These are phyloP conservation scores for Arxiozyma heterogenica DNA, from an alignment of 1,139 yeast genomes.

Conservation along the genomic window DNA sequence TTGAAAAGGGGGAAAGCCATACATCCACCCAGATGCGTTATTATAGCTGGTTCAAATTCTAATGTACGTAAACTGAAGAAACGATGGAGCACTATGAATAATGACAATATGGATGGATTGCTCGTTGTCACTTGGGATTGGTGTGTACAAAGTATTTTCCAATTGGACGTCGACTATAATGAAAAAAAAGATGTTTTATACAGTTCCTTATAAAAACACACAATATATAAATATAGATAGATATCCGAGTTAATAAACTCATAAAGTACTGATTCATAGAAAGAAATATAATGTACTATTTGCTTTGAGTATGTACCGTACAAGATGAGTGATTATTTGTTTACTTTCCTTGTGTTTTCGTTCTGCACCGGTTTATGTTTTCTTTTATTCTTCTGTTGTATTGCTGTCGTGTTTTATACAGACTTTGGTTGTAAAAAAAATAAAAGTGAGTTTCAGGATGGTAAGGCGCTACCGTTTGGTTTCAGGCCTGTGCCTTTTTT, in stretches of 20 bases:
- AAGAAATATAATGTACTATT: no score
- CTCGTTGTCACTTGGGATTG: constrained; percentile 21
- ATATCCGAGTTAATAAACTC: background rate
- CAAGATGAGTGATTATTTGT: no score
- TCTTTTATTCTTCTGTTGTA: no score
- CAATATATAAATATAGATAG: background rate
- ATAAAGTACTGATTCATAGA: background rate
- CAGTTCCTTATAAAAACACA: background rate
- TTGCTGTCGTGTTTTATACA: background rate
- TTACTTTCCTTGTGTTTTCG: background rate
- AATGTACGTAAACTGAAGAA: constrained; percentile 36
- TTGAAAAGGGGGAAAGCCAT: constrained; percentile 13
- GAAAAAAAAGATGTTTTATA: constrained; percentile 4
- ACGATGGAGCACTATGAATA: constrained; percentile 24
- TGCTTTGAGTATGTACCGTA: background rate
- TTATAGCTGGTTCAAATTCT: constrained; percentile 33
- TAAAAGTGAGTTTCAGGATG: no score
- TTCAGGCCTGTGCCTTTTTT: no score
- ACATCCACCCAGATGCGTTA: constrained; percentile 14
- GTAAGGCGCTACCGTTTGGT: background rate
- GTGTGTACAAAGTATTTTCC: constrained; percentile 21
- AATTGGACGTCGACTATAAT: constrained; percentile 11
- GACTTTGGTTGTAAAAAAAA: background rate
- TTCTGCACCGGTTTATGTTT: no score
- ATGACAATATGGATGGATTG: constrained; percentile 11